Evolutionary conservation across 805 yeast genomes (phyloP), one percentile per base, ranked within the genome.

Genomic region (Candida railenensis): DNA sequence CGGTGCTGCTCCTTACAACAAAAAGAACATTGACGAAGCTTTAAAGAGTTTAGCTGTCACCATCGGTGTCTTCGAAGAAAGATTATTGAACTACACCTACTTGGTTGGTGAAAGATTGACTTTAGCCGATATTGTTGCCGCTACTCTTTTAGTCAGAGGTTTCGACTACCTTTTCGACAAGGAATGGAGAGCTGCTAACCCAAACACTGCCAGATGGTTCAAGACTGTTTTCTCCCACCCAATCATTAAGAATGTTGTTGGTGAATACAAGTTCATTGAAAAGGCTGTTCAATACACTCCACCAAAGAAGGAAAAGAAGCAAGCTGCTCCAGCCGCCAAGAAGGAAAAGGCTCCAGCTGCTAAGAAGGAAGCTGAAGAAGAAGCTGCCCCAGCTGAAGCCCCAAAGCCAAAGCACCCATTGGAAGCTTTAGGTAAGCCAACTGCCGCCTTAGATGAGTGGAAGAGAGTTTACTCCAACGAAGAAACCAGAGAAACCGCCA

Each of bases 381-480:
- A 63, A 33, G 70, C 58, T 22, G 73, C 57, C 22, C 75, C 55
- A 18, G 76, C 51, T 8, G 71, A 74, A 63, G 80, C 75, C 60
- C 86, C 86, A 78, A 88, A 87, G 76, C 80, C 90, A 57, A 87
- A 86, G 73, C 98, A 92, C 77, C 97, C 98, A 65, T 82, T 91
- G 68, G 95, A 82, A 69, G 74, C 77, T 49, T 82, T 92, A 54
- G 95, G 94, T 61, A 85, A 81, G 66, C 68, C 89, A 51, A 74
- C 77, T 58, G 74, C 83, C 59, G 73, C 81, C 51, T 62, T 92
- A 53, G 97, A 92, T 66, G 94, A 89, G 73, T 91, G 97, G 95
- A 94, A 94, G 83, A 87, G 97, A 78, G 74, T 75, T 56, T 92
- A 94, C 85, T 90, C 97, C 54, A 94, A 92, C 81, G 92, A 89